Base-by-base conservation (phyloP, 345 rosid genomes). In the Populus euphratica region DNA sequence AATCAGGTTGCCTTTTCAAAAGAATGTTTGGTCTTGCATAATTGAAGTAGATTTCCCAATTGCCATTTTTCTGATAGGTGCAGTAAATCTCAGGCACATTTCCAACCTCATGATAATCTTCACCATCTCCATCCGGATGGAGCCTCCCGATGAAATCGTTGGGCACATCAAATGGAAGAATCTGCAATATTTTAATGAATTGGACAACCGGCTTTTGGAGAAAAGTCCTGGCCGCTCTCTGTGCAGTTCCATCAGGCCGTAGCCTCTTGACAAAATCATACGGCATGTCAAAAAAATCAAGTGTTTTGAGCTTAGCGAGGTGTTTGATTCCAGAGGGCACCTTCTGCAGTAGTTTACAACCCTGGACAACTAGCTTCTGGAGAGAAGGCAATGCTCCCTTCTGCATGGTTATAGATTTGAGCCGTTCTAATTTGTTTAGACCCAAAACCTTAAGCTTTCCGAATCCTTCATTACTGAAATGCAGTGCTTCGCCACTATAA, bases 331-430 rank as follows among this genome's bases (percentile, higher is more conserved):
- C 84, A 5, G 35, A 54, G 21, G 86, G 86, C 62, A 83, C 67
- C 29, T 38, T 71, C 81, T 33, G 47, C 43, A 83, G 10, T 47
- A 13, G 62, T 72, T 69, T 41, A 38, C 84, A 83, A 36, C 80
- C 59, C 63, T 44, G 67, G 8, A 83, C 47, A 36, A 59, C 63
- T 33, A 83, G 72, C 59, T 78, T 72, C 43, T 83, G 83, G 5
- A 83, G 84, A 21, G 49, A 65, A 39, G 86, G 81, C 82, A 75
- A 35, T 44, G 82, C 79, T 62, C 78, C 80, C 72, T 78, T 47
- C 23, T 78, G 78, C 41, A 81, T 67, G 3, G 5, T 62, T 36
- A 84, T 52, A 20, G 54, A 12, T 3, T 50, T 41, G 38, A 84
- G 82, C 6, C 67, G 56, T 13, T 65, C 43, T 54, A 75, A 27